Evolutionary conservation across 2,329 filamentous ascomycete genomes (phyloP).

Genomic region (Tothia fuscella): DNA sequence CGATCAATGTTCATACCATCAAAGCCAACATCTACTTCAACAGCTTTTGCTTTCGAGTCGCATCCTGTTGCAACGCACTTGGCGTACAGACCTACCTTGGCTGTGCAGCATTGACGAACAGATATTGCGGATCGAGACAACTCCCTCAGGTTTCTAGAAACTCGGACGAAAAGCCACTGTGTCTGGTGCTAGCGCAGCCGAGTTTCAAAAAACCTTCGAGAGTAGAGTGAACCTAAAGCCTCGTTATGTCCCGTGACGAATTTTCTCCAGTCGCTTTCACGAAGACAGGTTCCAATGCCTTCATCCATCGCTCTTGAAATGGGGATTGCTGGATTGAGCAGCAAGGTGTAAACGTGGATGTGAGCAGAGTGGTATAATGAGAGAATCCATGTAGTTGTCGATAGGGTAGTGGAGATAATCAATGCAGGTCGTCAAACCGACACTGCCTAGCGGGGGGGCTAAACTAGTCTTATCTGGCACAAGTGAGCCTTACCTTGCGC

Average conservation of each 20-base stretch:
- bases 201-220: no score
- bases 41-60: conserved; percentile 2
- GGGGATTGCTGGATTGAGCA: conserved; percentile 3
- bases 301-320: conserved; percentile 3
- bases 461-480: no score
- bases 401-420: no score
- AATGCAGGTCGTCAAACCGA: no score
- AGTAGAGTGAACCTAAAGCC: conserved; percentile 6
- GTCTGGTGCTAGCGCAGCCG: no score
- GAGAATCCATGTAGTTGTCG: no score
- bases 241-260: no score
- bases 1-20: conserved; percentile 2
- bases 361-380: background rate
- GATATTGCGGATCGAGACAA: conserved; percentile 3
- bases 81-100: conserved; percentile 4
- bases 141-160: no score
- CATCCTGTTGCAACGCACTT: conserved; percentile 1
- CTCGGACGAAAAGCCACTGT: no score
- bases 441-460: no score
- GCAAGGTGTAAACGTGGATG: conserved; percentile 2
- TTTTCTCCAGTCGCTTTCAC: conserved; percentile 1
- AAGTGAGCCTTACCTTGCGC: no score
- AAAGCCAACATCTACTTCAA: conserved; percentile 3
- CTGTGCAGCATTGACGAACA: conserved; percentile 3
- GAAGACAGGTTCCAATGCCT: conserved; percentile 1